A percentile compares a stretch with the other conserved stretches of the same genome.
Evolutionary conservation across 192 early-diverging fungal genomes (phyloP).

Genomic region (Funneliformis geosporum): DNA sequence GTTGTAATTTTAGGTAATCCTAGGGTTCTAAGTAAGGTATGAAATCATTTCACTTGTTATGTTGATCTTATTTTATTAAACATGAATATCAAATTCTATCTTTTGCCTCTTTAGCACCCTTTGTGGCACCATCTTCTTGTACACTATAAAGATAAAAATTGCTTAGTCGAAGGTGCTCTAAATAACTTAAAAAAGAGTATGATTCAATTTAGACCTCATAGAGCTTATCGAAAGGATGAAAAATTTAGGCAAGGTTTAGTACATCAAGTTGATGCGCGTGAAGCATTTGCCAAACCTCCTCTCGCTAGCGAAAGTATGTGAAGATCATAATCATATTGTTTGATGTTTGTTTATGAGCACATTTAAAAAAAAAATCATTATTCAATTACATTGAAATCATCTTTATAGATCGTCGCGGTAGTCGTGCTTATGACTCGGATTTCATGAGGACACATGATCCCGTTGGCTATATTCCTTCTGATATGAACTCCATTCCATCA

Average conservation of each 20-base stretch:
- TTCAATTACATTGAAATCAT: neutral
- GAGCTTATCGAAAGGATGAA: conserved; percentile 56
- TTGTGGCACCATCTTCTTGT: conserved; percentile 97
- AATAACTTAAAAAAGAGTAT: conserved; percentile 84
- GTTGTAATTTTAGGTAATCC: conserved; percentile 95
- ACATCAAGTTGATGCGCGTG: conserved; percentile 60
- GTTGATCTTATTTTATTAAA: neutral
- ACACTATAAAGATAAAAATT: conserved; percentile 85
- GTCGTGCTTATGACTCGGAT: conserved; percentile 49
- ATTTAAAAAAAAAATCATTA: neutral
- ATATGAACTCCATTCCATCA: conserved; percentile 44
- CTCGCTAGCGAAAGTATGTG: conserved; percentile 49
- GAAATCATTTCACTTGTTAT: neutral
- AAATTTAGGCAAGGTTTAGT: conserved; percentile 59
- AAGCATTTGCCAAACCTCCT: conserved; percentile 58
- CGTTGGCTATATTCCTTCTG: conserved; percentile 53
- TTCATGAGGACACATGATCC: conserved; percentile 55
- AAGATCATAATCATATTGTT: no score
- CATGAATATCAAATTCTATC: neutral
- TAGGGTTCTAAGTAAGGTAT: conserved; percentile 80
- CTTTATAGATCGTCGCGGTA: conserved; percentile 46
- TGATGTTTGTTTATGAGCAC: neutral
- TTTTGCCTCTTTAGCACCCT: conserved; percentile 57
- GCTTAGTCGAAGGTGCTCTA: conserved; percentile 91
- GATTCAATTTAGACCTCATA: conserved; percentile 83